A percentile compares a stretch with the other conserved stretches of the same genome.
Evolutionary conservation across 306 rosid species (phyloP).

Genomic region (Lupinus albus): DNA sequence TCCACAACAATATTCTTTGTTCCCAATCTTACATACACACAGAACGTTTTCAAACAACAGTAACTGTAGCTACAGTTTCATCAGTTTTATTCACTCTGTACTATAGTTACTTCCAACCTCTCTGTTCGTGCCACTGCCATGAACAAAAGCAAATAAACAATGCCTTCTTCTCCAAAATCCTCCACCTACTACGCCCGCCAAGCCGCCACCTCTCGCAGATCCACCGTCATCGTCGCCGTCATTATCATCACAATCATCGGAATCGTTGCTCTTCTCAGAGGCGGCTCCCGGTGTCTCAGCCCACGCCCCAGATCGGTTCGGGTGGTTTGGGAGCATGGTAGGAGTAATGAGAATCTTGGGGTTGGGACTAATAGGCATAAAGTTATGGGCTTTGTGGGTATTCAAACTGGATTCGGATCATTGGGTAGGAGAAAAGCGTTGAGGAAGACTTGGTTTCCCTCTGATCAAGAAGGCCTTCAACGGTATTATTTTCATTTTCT

Average conservation of each 20-base stretch:
- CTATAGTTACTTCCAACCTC: too few species aligned
- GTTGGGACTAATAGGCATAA: conserved; percentile 39
- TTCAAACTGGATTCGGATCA: conserved; percentile 71
- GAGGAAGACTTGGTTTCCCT: conserved; percentile 79
- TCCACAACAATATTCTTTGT: too few species aligned
- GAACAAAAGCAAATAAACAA: conserved; percentile 18
- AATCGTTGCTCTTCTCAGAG: conserved; percentile 33
- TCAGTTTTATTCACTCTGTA: too few species aligned
- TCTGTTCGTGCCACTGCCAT: background rate
- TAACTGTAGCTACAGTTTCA: too few species aligned
- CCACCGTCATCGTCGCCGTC: conserved; percentile 42
- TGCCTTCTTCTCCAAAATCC: conserved; percentile 73
- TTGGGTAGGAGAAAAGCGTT: conserved; percentile 60
- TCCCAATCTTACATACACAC: too few species aligned
- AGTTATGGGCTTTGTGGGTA: conserved; percentile 79
- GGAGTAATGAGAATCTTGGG: background rate
- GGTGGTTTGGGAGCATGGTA: conserved; percentile 60
- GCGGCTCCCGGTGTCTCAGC: conserved; percentile 33
- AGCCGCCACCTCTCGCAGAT: conserved; percentile 42
- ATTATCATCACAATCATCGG: conserved; percentile 51
- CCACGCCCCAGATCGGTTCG: conserved; percentile 50
- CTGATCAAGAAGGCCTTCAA: conserved; percentile 62
- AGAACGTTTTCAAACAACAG: too few species aligned
- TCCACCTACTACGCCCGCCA: conserved; percentile 46
- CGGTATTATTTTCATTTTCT: conserved; percentile 42